Conservation (phyloP, 2,329 filamentous ascomycete genomes). For the Ceratocystis harringtonii region DNA sequence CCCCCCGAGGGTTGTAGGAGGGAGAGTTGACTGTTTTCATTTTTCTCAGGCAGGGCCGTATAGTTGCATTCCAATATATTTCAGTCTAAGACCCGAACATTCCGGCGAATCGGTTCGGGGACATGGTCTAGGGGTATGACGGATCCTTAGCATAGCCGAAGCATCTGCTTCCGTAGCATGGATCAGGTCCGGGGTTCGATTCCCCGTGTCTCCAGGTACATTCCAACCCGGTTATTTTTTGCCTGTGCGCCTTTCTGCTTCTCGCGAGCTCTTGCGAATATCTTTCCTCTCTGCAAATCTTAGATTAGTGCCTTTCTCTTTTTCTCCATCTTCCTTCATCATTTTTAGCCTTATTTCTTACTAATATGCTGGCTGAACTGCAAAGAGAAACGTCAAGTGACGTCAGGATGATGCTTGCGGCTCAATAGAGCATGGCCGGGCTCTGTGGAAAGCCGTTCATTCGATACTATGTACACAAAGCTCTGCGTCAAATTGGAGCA, state of each 20-base stretch:
- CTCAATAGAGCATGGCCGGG: not conserved
- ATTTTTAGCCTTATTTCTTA: not conserved
- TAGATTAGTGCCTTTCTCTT: too few species aligned
- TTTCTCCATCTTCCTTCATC: not conserved
- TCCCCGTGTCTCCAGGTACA: conserved; percentile 17
- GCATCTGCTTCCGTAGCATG: not conserved
- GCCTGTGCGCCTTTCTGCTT: too few species aligned
- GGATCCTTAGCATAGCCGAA: not conserved
- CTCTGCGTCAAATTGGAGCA: not conserved
- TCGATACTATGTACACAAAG: not conserved
- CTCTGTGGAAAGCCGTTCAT: not conserved
- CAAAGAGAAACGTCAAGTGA: not conserved
- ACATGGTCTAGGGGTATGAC: conserved; percentile 7
- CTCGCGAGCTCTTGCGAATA: too few species aligned
- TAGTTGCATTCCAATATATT: not conserved
- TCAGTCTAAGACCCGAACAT: not conserved
- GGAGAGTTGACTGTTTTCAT: too few species aligned
- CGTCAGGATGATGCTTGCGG: not conserved
- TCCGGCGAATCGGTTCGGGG: not conserved
- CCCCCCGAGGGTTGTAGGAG: too few species aligned
- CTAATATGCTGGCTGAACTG: not conserved
- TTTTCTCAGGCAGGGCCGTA: too few species aligned
- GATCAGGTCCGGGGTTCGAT: conserved; percentile 18
- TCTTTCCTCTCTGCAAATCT: too few species aligned
- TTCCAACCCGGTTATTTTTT: too few species aligned